Evolutionary conservation across 306 rosid species (phyloP), one percentile per base, ranked within the genome.

Genomic region (Fragaria ananassa): DNA sequence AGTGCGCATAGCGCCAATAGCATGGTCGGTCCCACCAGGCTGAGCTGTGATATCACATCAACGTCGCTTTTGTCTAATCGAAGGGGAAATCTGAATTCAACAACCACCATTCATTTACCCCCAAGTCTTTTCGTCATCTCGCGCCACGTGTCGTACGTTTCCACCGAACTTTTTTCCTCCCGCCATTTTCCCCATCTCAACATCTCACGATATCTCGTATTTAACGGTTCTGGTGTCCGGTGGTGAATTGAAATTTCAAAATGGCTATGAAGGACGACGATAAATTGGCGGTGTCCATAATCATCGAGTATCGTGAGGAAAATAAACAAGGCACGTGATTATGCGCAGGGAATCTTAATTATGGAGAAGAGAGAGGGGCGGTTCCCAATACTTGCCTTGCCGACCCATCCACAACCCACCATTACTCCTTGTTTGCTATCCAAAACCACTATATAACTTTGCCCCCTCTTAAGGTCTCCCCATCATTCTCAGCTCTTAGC

Each of bases 251-350:
- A 31, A 31, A 31, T 31, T 31, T 31, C 4, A 31, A 31, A 31
- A 31, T 31, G 34, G 34, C 34, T 2, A 31, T 31, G 34, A 31
- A 31, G 35, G 35, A 31, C 42, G 35, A 31, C 42, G 42, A 39
- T 39, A 39, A 39, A 42, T 42, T 10, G 47, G 47, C 10, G 35
- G 29, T 31, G 41, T 12, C 18, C 3, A 34, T 63, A 2, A 29
- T 64, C 69, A 17, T 64, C 25, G 69, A 15, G 23, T 15, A 17
- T 37, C 47, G 70, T 65, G 70, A 34, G 2, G 7, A 5, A 65
- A 18, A 35, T 65, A 18, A 72, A 66, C 72, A 7, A 44, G 81
- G 80, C 89, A 88, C 87, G 87, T 89, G 93, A 83, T 54, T 51
- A 39, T 23, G 60, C 29, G 31, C 61, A 51, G 83, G 85, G 94